These are phyloP conservation scores for Arctostaphylos glauca DNA, from an alignment of 148 eudicot genomes.

Conservation along the genomic window DNA sequence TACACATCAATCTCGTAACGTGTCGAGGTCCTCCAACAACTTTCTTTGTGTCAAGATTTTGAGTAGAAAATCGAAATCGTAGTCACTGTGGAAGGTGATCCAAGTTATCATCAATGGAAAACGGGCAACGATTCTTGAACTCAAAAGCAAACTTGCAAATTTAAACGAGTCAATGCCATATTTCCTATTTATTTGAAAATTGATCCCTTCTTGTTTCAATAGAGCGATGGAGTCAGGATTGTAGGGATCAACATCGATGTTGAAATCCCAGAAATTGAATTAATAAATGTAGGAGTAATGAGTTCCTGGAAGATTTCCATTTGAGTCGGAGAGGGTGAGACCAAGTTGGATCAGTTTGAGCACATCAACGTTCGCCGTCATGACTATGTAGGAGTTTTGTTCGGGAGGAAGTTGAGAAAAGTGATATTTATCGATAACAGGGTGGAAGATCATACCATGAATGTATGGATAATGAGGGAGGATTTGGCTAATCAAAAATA, in stretches of 20 bases:
- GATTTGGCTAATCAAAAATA: not conserved
- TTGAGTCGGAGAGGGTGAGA: not conserved
- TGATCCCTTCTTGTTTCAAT: not conserved
- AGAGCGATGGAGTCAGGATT: not conserved
- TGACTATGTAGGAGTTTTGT: not conserved
- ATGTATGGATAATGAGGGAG: not conserved
- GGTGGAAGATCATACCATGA: not conserved
- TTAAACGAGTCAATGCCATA: not conserved
- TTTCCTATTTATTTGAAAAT: not conserved
- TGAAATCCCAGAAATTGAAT: not conserved
- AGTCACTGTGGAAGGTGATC: slow-evolving; percentile 32
- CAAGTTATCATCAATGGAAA: slow-evolving; percentile 22
- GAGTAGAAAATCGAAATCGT: slow-evolving; percentile 16
- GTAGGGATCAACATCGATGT: not conserved
- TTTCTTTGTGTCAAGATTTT: slow-evolving; percentile 8
- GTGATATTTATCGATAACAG: not conserved
- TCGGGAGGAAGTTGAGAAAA: not conserved
- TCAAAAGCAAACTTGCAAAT: not conserved
- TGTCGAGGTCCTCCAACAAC: slow-evolving; percentile 19
- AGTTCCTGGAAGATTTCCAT: not conserved
- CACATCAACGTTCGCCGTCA: not conserved
- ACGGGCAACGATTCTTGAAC: not conserved
- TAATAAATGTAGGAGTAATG: not conserved
- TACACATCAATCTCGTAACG: slow-evolving; percentile 22
- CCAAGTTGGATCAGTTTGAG: not conserved